Percentiles rank a stretch among this genome's conserved stretches.
Conservation (phyloP, 371 early-diverging fungal genomes). For the Lichtheimia ramosa region DNA sequence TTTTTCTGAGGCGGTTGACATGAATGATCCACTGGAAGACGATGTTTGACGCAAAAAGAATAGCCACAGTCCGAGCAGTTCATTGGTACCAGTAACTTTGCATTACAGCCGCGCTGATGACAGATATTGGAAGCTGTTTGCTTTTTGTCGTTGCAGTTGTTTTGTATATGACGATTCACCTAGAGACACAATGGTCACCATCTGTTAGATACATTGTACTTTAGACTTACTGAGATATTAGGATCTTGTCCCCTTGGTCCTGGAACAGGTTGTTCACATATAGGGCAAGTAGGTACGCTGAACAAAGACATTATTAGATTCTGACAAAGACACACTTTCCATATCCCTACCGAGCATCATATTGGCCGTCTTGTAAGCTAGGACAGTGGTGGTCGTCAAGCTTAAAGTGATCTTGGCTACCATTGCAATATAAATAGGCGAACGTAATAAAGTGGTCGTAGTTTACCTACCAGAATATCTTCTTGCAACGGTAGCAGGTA, state of each 20-base stretch:
- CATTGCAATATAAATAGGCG: neutral
- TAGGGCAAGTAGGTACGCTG: slow-evolving; percentile 64
- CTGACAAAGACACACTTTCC: neutral
- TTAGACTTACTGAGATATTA: slow-evolving; percentile 40
- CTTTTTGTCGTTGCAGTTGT: slow-evolving; percentile 50
- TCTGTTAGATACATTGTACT: neutral
- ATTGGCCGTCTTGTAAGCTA: slow-evolving; percentile 41
- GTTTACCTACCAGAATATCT: slow-evolving; percentile 57
- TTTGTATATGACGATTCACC: slow-evolving; percentile 63
- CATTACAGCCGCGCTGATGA: slow-evolving; percentile 52
- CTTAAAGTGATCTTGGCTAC: slow-evolving; percentile 64
- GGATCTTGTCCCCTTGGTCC: slow-evolving; percentile 63
- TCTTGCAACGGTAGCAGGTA: slow-evolving; percentile 56
- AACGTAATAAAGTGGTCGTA: neutral
- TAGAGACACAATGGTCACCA: neutral
- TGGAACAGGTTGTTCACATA: slow-evolving; percentile 68
- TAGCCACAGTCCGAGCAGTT: slow-evolving; percentile 56
- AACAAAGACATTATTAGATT: neutral
- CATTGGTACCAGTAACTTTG: slow-evolving; percentile 58
- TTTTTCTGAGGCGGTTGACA: slow-evolving; percentile 21
- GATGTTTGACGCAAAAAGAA: slow-evolving; percentile 67
- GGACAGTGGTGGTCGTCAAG: slow-evolving; percentile 56
- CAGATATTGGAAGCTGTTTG: slow-evolving; percentile 58
- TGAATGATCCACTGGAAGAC: slow-evolving; percentile 59
- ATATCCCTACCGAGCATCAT: slow-evolving; percentile 44